phyloP scores from a whole-genome alignment of 2,329 filamentous ascomycete genomes.

The Colletotrichum sp. region DNA sequence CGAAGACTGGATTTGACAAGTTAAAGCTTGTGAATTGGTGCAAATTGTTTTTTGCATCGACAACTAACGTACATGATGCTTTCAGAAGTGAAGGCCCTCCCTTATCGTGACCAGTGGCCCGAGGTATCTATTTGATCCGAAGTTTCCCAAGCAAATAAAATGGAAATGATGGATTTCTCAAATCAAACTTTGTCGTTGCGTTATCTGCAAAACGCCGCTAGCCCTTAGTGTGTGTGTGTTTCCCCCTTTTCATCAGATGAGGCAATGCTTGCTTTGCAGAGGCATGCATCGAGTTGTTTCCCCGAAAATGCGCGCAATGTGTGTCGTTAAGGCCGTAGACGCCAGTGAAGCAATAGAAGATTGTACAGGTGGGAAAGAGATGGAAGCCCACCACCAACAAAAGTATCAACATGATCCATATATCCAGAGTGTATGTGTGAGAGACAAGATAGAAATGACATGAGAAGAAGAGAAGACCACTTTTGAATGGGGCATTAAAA shows the following conservation, averaged over 20 bases:
- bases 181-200: background rate
- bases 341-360: background rate
- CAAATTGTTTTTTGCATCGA: background rate
- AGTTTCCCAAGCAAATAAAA: background rate
- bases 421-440: background rate
- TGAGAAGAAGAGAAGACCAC: constrained; percentile 2
- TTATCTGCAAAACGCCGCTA: background rate
- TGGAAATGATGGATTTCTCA: background rate
- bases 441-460: background rate
- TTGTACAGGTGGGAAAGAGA: constrained; percentile 1
- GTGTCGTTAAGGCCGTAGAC: background rate
- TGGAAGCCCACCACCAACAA: background rate
- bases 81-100: constrained; percentile 7
- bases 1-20: background rate
- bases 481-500: background rate
- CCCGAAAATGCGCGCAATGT: background rate
- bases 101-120: background rate
- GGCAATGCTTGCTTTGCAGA: background rate
- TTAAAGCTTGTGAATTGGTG: constrained; percentile 3
- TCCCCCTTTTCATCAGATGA: background rate
- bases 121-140: constrained; percentile 12
- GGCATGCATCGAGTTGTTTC: background rate
- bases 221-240: background rate
- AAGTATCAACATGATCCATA: background rate
- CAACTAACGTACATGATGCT: background rate